Evolutionary conservation across 2,329 filamentous ascomycete species (phyloP), one percentile per base, ranked within the genome.

Genomic region (Dryadomyces quercus-mongolicae): DNA sequence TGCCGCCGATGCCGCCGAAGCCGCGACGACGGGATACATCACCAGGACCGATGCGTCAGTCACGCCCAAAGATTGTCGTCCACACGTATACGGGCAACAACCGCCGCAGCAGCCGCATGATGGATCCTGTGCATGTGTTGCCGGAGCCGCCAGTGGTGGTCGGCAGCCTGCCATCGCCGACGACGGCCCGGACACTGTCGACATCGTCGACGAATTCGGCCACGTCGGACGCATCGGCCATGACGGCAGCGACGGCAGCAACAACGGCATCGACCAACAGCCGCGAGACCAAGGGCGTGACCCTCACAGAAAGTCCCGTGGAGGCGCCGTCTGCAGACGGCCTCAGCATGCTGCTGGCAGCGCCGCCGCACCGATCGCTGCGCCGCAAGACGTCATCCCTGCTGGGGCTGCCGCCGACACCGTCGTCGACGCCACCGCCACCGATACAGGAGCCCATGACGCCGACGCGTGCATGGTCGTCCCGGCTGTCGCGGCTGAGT

Each of bases 171-270:
- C 18, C 47, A 8, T 56, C 54, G 15, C 53, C 45, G 1, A n/a
- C 47, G 8, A 56, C 54, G 10, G 55, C 48, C 12, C 60, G 58
- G 0, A 63, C 66, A 7, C 60, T 64, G 6, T 59, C 62, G 5
- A 60, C 59, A 8, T 59, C 64, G 2, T 61, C 62, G 3, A 63
- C 57, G 8, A 58, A 54, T 2, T 60, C 62, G 7, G 46, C 52
- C 0, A 31, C 50, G 7, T 54, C 58, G 2, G 49, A 31, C n/a
- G 45, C 43, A 21, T 60, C 59, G 5, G 54, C 57, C 1, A 12
- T 47, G 8, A 57, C 53, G 1, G 16, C 21, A 13, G 42, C n/a
- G 34, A 51, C 34, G 15, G 31, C 34, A 22, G 22, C 45, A 12
- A 50, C 47, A 9, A 36, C 31, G 13, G 48, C 20, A 3, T 18